Evolutionary conservation across 352 stramenopile genomes (phyloP), one percentile per base, ranked within the genome.

Genomic region (Phytophthora kernoviae): DNA sequence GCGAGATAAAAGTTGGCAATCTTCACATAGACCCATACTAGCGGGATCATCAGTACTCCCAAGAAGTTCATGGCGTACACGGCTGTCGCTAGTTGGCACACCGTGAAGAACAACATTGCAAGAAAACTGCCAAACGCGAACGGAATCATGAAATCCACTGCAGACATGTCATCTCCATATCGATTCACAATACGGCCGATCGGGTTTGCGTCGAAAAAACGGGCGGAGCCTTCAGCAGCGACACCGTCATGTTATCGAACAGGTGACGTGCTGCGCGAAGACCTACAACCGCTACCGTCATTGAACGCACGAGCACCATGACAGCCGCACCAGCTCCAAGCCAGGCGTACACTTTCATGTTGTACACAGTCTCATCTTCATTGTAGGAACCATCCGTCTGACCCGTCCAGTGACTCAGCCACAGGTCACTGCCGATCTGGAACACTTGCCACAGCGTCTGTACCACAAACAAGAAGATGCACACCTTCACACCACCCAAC

Each of bases 191-290:
- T 93, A 46, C 90, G 77, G 1, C 92, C 91, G 14, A 96, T 76
- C 1, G 93, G 94, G 49, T 96, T 97, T 4, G 78, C 81, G 58
- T 98, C 90, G 67, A 98, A 98, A 68, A 98, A 98, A 2, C 80
- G 64, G 33, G 81, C 5, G 93, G 91, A 15, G 93, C 91, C 39
- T 77, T 70, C 17, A 98, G 58, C 14, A 98, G 80, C 20, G 79
- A 81, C 18, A 78, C 47, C 10, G 90, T 96, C 62, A 98, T 84
- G 30, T 79, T 65, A 45, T 98, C 73, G 57, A 98, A 96, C 6
- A 98, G 63, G 15, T 71, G 72, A 17, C 77, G 60, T 1, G 79
- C 72, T 1, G 59, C 70, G 14, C 54, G 67, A 5, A 90, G 45
- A 2, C 75, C 72, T 15, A 66, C 73, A 24, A 67, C 46, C 7